phyloP scores from a whole-genome alignment of 1,284 basidiomycete species.

The Pisolithus thermaeus region DNA sequence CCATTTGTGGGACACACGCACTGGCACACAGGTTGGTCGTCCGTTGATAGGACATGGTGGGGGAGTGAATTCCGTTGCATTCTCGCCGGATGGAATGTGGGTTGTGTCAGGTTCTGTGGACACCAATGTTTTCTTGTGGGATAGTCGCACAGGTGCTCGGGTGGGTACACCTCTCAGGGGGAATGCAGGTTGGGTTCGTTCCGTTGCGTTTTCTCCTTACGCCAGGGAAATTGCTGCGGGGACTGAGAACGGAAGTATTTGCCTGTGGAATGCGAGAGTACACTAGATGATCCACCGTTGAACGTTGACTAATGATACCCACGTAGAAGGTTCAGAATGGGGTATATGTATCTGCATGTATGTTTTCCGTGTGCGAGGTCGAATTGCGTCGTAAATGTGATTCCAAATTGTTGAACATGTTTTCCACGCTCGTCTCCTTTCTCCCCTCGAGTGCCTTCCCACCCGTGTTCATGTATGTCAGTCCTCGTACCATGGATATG shows the following conservation, averaged over 20 bases:
- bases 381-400: too few relatives aligned
- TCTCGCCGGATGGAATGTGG: constrained; percentile 9
- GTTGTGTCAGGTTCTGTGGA: constrained; percentile 7
- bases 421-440: too few relatives aligned
- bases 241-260: not conserved
- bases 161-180: constrained; percentile 4
- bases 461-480: too few relatives aligned
- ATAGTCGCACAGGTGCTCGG: not conserved
- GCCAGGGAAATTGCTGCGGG: not conserved
- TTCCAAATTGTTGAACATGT: too few relatives aligned
- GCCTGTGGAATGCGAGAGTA: not conserved
- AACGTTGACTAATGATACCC: too few relatives aligned
- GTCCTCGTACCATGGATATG: too few relatives aligned
- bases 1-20: constrained; percentile 3
- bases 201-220: constrained; percentile 1
- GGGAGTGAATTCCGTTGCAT: not conserved
- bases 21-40: not conserved
- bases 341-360: too few relatives aligned
- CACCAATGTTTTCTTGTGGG: constrained; percentile 8
- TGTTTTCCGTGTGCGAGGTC: too few relatives aligned
- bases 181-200: not conserved
- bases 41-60: not conserved
- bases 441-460: too few relatives aligned
- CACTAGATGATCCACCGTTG: too few relatives aligned
- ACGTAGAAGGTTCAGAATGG: too few relatives aligned